Conservation (phyloP, 768 basidiomycete species). For the Trametes cingulata region DNA sequence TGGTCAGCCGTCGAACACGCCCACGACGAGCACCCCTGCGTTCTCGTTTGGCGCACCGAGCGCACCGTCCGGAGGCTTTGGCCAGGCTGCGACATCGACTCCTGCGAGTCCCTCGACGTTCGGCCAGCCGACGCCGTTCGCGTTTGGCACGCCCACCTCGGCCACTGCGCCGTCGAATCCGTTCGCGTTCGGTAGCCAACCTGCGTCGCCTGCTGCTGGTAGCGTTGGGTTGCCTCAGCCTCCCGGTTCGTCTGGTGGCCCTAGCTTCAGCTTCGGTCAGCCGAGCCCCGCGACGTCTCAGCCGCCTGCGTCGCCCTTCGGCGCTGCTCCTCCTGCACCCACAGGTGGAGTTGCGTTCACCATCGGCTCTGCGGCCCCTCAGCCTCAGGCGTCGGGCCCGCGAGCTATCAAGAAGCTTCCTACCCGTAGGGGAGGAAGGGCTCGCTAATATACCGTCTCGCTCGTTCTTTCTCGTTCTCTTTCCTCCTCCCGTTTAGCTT, state of each 20-base stretch:
- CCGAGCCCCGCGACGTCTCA: conserved; percentile 19
- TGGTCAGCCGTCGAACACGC: conserved; percentile 38
- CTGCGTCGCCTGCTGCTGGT: conserved; percentile 34
- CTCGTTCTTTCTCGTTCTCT: background rate
- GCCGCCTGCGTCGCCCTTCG: conserved; percentile 31
- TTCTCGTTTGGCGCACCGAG: conserved; percentile 30
- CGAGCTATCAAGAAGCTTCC: conserved; percentile 36
- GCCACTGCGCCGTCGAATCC: conserved; percentile 34
- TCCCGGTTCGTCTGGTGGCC: conserved; percentile 15
- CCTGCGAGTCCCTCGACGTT: conserved; percentile 33
- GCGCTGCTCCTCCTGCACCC: conserved; percentile 23
- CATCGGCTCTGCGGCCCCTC: conserved; percentile 32
- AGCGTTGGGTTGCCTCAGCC: conserved; percentile 27
- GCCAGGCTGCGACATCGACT: conserved; percentile 28
- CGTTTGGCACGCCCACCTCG: conserved; percentile 31
- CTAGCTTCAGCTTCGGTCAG: conserved; percentile 29
- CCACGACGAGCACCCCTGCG: conserved; percentile 19
- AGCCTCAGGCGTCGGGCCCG: conserved; percentile 19
- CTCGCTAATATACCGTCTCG: conserved; percentile 20
- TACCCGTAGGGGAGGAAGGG: conserved; percentile 32
- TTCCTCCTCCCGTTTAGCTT: background rate
- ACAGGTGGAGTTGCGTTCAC: conserved; percentile 29
- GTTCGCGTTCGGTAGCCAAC: conserved; percentile 35
- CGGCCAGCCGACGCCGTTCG: conserved; percentile 28
- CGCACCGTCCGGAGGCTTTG: conserved; percentile 25